Evolutionary conservation across 768 basidiomycete species (phyloP), one percentile per base, ranked within the genome.

Genomic region (Symmetrospora coprosmae): DNA sequence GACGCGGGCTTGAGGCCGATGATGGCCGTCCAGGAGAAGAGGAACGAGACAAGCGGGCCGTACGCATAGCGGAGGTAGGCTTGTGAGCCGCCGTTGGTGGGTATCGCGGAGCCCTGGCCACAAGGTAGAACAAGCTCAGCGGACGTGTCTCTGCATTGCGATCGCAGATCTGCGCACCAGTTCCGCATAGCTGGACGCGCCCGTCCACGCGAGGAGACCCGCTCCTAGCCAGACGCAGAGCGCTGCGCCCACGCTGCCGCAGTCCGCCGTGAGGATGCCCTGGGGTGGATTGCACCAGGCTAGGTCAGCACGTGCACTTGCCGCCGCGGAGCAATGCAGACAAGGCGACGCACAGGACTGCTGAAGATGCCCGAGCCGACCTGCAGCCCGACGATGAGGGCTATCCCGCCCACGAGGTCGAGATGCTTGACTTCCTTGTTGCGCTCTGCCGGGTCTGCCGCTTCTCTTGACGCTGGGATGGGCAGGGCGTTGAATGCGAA

Each of bases 21-120:
- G 35, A 92, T 87, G 1, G 91, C 84, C 14, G 88, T 90, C 88
- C 90, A 99, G 16, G 89, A 83, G 73, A 87, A 99, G 9, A 94
- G 78, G 71, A 88, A 99, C 7, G 90, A 87, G 2, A 84, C 75
- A 17, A 87, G 77, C 25, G 87, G 86, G 1, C 85, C 87, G 69
- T 87, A 94, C 37, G 89, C 81, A 69, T 91, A 91, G 23, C 82
- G 81, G 23, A 94, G 80, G 71, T 94, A 94, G 16, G 89, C 82
- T 64, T 86, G 84, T 4, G 71, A 65, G 0, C 73, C 74, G 16
- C 73, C 74, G 45, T 73, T 73, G 28, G 86, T 73, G 16, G 88
- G 88, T 70, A 92, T 87, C 37, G 85, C 85, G 40, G 83, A 83
- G 50, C 91, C 92, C 28, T 66, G 46, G 34, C 27, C 31, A 28